Evolutionary conservation across 371 early-diverging fungal genomes (phyloP), one percentile per base, ranked within the genome.

Genomic region (Mortierella sp.): DNA sequence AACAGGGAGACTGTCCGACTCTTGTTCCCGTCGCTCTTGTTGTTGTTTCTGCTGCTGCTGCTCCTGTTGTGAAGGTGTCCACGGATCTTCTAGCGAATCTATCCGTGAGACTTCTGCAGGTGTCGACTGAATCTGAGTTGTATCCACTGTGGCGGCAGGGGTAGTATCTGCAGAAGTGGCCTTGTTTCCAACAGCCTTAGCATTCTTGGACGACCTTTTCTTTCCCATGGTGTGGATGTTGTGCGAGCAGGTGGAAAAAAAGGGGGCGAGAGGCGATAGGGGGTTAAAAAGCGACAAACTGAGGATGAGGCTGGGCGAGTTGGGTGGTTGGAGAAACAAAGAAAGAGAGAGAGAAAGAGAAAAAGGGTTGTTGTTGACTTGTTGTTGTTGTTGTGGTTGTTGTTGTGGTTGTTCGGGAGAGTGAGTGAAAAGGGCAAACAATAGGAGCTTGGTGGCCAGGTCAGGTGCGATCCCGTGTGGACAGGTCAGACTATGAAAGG

Each of bases 201-300:
- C 61, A 53, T 63, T 44, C 34, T 61, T 66, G 55, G 48, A 44
- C 10, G 71, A 37, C 65, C 73, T 77, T 58, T 73, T 77, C 47
- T 64, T 77, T 11, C 69, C 66, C 78, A 77, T 77, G 10, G n/a
- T 10, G 31, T 22, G 66, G 24, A 65, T 14, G 34, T 40, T 2
- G 19, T 45, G 26, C 26, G 37, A 14, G 52, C 50, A 19, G 65
- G 64, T 26, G 52, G 13, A 31, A 41, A 24, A 68, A 26, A 41
- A 2, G 31, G 58, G 7, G 55, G 31, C 7, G 31, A 58, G 34
- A 34, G 14, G 19, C 58, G 55, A 55, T 55, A 55, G 31, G 55
- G n/a, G 31, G 31, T 55, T 19, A 16, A 31, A 14, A 14, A 6
- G n/a, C n/a, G n/a, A n/a, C n/a, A n/a, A 58, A 58, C 13, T 7